Conservation (phyloP, 2,329 filamentous ascomycete genomes). For the Grosmannia clavigera region DNA sequence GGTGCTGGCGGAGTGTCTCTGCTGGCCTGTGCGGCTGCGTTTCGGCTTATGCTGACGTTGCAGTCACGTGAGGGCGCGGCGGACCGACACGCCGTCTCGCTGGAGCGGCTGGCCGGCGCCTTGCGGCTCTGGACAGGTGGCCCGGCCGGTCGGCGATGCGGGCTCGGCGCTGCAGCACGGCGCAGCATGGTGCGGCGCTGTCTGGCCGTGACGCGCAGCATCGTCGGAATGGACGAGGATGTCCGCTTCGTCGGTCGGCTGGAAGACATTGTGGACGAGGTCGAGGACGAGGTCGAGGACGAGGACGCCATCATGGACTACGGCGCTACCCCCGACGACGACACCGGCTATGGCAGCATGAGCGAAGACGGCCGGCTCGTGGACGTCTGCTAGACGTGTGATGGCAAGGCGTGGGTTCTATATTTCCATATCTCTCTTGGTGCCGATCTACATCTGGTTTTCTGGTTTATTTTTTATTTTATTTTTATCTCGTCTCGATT, state of each 20-base stretch:
- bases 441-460: no score
- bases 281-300: no score
- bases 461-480: neutral
- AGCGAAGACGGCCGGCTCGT: constrained; percentile 26
- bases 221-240: constrained; percentile 48
- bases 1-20: constrained; percentile 26
- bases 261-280: neutral
- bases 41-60: constrained; percentile 44
- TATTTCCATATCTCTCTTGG: no score
- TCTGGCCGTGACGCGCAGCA: constrained; percentile 39
- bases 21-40: constrained; percentile 46
- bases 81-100: constrained; percentile 30
- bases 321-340: neutral
- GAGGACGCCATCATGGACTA: no score
- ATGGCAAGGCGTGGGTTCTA: no score
- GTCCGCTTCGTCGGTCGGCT: neutral
- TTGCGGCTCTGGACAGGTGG: constrained; percentile 51
- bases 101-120: constrained; percentile 45
- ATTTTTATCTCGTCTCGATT: neutral
- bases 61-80: constrained; percentile 33
- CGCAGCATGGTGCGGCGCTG: constrained; percentile 43
- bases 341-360: constrained; percentile 45
- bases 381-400: no score
- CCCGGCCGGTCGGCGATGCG: constrained; percentile 34
- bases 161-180: constrained; percentile 38